Conservation (phyloP, 1,139 yeast species). For the Candida albicans region DNA sequence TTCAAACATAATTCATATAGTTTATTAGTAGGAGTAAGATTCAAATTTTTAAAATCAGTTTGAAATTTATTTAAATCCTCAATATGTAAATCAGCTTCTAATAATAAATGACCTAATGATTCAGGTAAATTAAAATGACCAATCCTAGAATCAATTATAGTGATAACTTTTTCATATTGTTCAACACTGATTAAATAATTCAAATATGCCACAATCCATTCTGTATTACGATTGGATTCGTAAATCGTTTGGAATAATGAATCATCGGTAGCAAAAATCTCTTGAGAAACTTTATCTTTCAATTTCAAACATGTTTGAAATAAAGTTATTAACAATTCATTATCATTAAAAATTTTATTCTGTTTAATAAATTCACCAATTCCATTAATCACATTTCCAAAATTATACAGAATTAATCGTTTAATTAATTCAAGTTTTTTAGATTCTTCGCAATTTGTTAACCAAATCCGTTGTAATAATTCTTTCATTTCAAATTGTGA, state of each 20-base stretch:
- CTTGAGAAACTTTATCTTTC: background rate
- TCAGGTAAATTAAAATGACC: conserved; percentile 1
- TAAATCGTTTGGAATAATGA: conserved; percentile 10
- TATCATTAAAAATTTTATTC: conserved; percentile 8
- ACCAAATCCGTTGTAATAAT: conserved; percentile 28
- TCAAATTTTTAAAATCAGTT: conserved; percentile 5
- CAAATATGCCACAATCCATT: conserved; percentile 24
- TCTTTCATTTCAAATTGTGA: conserved; percentile 20
- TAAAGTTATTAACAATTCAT: conserved; percentile 16
- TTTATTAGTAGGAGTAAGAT: conserved; percentile 14
- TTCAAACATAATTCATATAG: conserved; percentile 23
- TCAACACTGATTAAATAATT: conserved; percentile 16
- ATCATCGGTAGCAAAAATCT: conserved; percentile 9
- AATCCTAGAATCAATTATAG: conserved; percentile 12
- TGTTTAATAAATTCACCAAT: conserved; percentile 19
- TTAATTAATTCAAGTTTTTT: conserved; percentile 19
- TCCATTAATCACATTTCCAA: conserved; percentile 32
- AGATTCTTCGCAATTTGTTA: conserved; percentile 19
- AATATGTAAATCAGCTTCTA: conserved; percentile 15
- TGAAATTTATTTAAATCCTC: conserved; percentile 8
- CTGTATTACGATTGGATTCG: conserved; percentile 11
- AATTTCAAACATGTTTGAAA: conserved; percentile 8
- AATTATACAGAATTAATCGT: conserved; percentile 23
- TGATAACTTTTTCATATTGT: conserved; percentile 11
- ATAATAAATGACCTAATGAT: conserved; percentile 6